Evolutionary conservation across 1,139 yeast genomes (phyloP), one percentile per base, ranked within the genome.

Genomic region (Kazachstania sp.): DNA sequence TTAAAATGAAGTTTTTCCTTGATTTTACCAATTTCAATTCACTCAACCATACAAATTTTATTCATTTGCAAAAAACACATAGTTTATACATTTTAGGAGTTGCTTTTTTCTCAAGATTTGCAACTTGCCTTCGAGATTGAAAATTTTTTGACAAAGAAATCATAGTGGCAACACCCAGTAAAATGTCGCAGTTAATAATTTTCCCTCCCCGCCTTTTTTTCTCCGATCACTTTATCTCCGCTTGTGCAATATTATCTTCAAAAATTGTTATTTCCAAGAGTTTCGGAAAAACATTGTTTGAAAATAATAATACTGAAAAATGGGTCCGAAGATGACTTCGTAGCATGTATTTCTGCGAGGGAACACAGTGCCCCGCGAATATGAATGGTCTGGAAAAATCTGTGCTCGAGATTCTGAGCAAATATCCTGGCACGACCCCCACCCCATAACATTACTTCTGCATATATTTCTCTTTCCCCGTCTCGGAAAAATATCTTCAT

Each of bases 361-460:
- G 28, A 26, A 26, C 41, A 16, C 26, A 18, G 35, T 39, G 42
- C 42, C 42, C 42, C 42, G 42, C 42, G 42, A 15, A 13, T 15
- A 12, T n/a, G 26, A 23, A 39, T 16, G 28, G 29, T 38, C 32
- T 7, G 20, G 26, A 28, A 13, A 32, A 12, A 15, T 11, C 12
- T 9, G 18, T 38, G 16, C 29, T n/a, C n/a, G n/a, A 30, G 32
- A 18, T 20, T 38, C 35, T 29, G 13, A 18, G 32, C 11, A 12
- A 15, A 3, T 18, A 15, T 30, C 32, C 23, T 16, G 18, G 26
- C 42, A 30, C 23, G 20, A 19, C 42, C 42, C 42, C 35, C 35
- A 39, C 42, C 29, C 42, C 42, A 39, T 34, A 18, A 30, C 16
- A 34, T 18, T 39, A 36, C 42, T 39, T 39, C 35, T 39, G 42